Evolutionary conservation across 2,329 filamentous ascomycete species (phyloP).

Genomic region (Penicillium sp.): DNA sequence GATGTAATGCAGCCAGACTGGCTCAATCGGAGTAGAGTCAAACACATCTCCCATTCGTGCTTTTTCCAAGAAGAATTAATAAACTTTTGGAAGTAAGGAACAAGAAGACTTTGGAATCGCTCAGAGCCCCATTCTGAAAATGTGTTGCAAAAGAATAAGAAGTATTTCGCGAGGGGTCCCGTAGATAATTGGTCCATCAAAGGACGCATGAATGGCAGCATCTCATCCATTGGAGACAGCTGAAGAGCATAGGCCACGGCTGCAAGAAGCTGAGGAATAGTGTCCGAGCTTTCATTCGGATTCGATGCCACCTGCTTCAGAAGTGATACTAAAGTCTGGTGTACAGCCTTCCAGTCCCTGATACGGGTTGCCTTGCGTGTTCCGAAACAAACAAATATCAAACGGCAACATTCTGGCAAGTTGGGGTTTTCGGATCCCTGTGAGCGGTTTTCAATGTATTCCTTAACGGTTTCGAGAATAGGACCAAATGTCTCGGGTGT

Average conservation of each 20-base stretch:
- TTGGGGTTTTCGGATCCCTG: conserved; percentile 45
- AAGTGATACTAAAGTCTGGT: conserved; percentile 60
- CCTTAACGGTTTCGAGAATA: conserved; percentile 65
- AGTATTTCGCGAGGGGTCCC: conserved; percentile 70
- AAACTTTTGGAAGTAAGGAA: conserved; percentile 84
- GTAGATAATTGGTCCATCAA: conserved; percentile 69
- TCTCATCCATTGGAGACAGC: conserved; percentile 75
- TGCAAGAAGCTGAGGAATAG: conserved; percentile 46
- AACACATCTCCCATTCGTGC: conserved; percentile 71
- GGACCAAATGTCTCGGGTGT: conserved; percentile 73
- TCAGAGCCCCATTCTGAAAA: conserved; percentile 74
- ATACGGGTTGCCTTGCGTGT: conserved; percentile 82
- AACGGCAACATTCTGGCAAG: conserved; percentile 43
- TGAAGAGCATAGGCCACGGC: conserved; percentile 69
- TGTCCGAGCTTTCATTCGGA: conserved; percentile 28
- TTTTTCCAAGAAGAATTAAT: conserved; percentile 72
- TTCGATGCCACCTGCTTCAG: conserved; percentile 47
- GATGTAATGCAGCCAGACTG: conserved; percentile 56
- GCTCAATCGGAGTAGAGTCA: conserved; percentile 67
- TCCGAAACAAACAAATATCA: conserved; percentile 67
- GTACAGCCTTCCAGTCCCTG: conserved; percentile 69
- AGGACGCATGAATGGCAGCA: conserved; percentile 70
- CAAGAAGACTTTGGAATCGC: conserved; percentile 77
- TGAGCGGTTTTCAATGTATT: conserved; percentile 46
- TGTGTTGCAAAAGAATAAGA: conserved; percentile 83